Conservation (phyloP, 73 alveolate genomes). For the Paramecium pentaurelia region DNA sequence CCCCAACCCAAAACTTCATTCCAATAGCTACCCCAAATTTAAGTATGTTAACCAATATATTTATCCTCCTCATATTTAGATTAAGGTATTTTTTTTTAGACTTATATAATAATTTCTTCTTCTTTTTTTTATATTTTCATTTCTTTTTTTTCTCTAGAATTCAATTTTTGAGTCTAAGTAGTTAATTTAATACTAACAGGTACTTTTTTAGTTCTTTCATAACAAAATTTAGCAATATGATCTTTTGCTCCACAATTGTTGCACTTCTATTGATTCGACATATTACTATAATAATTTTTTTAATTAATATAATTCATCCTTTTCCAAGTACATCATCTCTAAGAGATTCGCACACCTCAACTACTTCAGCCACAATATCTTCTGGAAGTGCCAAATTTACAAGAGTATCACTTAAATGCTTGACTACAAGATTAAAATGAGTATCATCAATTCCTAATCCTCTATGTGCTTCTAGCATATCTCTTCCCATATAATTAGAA, state of each 20-base stretch:
- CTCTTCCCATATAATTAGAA: slow-evolving; percentile 12
- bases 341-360: slow-evolving; percentile 38
- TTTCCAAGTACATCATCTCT: slow-evolving; percentile 56
- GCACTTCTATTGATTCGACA: background rate
- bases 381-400: slow-evolving; percentile 62
- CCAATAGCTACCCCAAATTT: slow-evolving; percentile 74
- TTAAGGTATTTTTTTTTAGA: background rate
- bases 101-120: background rate
- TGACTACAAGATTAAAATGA: slow-evolving; percentile 59
- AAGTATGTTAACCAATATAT: slow-evolving; percentile 58
- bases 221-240: slow-evolving; percentile 34
- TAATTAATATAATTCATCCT: background rate
- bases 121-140: background rate
- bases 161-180: background rate
- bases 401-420: slow-evolving; percentile 61
- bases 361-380: slow-evolving; percentile 60
- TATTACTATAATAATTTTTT: background rate
- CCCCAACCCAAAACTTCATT: slow-evolving; percentile 78
- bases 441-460: slow-evolving; percentile 63
- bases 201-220: background rate
- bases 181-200: background rate
- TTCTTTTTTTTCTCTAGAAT: background rate
- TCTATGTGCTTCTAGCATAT: slow-evolving; percentile 65
- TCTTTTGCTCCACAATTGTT: slow-evolving; percentile 12
- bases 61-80: slow-evolving; percentile 66